Evolutionary conservation across 257 asterid species (phyloP).

Genomic region (Nyctanthes arbortristis): DNA sequence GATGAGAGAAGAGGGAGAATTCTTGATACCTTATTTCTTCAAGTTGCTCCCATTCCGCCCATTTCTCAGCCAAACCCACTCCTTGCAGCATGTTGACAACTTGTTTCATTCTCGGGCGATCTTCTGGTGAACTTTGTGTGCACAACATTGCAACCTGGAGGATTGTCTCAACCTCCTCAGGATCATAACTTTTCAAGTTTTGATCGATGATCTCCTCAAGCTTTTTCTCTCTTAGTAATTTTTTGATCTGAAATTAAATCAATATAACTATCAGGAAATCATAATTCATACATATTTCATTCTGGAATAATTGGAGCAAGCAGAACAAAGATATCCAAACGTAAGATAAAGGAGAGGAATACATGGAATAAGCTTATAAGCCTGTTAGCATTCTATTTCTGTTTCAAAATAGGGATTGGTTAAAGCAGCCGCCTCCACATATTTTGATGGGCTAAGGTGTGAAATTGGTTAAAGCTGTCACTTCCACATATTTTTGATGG

Average conservation of each 20-base stretch:
- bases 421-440: no score
- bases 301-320: conserved; percentile 2
- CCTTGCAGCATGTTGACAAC: conserved; percentile 81
- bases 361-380: no score
- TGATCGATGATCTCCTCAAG: conserved; percentile 66
- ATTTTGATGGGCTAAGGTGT: no score
- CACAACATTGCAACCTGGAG: conserved; percentile 88
- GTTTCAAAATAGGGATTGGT: no score
- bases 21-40: conserved; percentile 60
- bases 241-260: conserved; percentile 55
- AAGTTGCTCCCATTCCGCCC: conserved; percentile 95
- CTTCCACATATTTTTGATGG: no score
- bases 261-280: not conserved
- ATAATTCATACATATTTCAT: no score
- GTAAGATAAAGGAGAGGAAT: not conserved
- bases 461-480: no score
- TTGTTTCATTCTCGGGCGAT: conserved; percentile 76
- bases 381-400: no score
- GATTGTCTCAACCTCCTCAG: conserved; percentile 63
- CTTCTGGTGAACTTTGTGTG: conserved; percentile 78
- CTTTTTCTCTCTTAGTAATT: conserved; percentile 66
- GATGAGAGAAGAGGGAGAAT: conserved; percentile 50
- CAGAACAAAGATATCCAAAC: not conserved
- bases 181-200: conserved; percentile 48
- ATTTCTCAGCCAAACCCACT: conserved; percentile 72